phyloP scores from a whole-genome alignment of 2,329 filamentous ascomycete genomes.

The Nemania bipapillata region DNA sequence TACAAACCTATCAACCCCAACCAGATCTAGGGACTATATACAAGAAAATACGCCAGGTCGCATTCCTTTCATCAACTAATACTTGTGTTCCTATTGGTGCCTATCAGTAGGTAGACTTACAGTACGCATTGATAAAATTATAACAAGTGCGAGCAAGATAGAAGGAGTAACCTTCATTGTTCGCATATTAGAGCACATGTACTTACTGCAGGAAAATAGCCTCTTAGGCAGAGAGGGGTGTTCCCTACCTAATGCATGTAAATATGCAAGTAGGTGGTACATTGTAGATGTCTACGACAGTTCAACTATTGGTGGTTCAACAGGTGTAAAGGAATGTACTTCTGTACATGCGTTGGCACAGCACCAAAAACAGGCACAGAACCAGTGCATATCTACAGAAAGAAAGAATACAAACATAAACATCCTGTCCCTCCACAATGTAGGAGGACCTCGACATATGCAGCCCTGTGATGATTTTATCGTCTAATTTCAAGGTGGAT shows the following conservation, averaged over 20 bases:
- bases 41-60: conserved; percentile 27
- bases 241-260: too few species aligned
- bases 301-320: not conserved
- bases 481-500: not conserved
- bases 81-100: conserved; percentile 1
- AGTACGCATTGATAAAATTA: too few species aligned
- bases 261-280: not conserved
- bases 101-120: too few species aligned
- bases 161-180: not conserved
- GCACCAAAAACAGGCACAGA: not conserved
- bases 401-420: not conserved
- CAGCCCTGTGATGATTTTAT: not conserved
- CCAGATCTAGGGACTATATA: conserved; percentile 23
- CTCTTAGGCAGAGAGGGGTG: too few species aligned
- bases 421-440: not conserved
- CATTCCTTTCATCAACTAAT: conserved; percentile 9
- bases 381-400: not conserved
- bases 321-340: not conserved
- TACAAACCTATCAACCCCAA: conserved; percentile 21
- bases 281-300: conserved; percentile 2
- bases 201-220: too few species aligned
- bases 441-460: too few species aligned
- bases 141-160: not conserved
- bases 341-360: not conserved
- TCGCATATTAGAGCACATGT: too few species aligned